A percentile compares a stretch with the other conserved stretches of the same genome.
Evolutionary conservation across 1,284 basidiomycete species (phyloP).

Genomic region (Cryptococcus deneoformans): DNA sequence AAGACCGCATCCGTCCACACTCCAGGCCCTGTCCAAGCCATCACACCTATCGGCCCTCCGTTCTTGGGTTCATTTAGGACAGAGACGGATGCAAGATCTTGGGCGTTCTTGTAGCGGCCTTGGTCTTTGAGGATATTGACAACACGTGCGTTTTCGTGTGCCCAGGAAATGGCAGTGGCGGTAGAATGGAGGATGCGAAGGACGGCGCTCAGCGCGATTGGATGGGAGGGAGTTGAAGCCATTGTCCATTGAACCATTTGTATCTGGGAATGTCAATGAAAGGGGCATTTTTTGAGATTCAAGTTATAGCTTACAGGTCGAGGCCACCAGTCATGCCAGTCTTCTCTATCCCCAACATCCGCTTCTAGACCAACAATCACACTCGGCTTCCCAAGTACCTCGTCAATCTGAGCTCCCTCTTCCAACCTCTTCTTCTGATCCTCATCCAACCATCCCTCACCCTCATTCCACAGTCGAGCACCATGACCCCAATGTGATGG

Average conservation of each 20-base stretch:
- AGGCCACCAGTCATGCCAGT: conserved; percentile 51
- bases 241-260: conserved; percentile 53
- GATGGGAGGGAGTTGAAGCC: conserved; percentile 40
- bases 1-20: conserved; percentile 48
- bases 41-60: conserved; percentile 46
- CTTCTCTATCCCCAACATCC: conserved; percentile 46
- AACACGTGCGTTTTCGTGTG: conserved; percentile 15
- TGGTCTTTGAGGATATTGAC: conserved; percentile 20
- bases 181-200: conserved; percentile 41
- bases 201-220: conserved; percentile 39
- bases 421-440: conserved; percentile 17
- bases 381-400: conserved; percentile 35
- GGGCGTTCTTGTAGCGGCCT: conserved; percentile 26
- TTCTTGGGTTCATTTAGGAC: conserved; percentile 29
- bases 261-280: conserved; percentile 22
- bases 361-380: conserved; percentile 50
- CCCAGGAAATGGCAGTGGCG: conserved; percentile 36
- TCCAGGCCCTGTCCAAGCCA: conserved; percentile 49
- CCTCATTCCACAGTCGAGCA: conserved; percentile 31
- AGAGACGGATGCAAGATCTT: conserved; percentile 17
- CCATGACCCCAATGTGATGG: conserved; percentile 39
- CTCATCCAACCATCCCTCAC: conserved; percentile 36
- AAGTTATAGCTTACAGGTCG: conserved; percentile 38
- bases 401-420: conserved; percentile 21
- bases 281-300: not conserved